A percentile compares a stretch with the other conserved stretches of the same genome.
Conservation (phyloP, 768 basidiomycete species). For the Leccinum aurantiacum region DNA sequence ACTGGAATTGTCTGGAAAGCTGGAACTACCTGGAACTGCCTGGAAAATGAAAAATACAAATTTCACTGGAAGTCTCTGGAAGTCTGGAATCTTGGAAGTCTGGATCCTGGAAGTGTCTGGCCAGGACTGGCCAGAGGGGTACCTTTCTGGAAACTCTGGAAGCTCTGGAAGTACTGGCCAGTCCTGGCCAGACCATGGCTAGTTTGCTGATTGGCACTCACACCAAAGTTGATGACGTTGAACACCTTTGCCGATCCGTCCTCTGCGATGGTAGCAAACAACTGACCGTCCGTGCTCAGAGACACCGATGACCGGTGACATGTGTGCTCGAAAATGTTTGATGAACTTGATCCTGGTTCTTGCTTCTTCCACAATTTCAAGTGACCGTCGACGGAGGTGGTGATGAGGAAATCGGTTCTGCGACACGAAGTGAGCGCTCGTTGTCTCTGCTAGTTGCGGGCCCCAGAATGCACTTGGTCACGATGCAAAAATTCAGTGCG, state of each 20-base stretch:
- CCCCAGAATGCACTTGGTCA: constrained; percentile 70
- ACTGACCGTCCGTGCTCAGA: constrained; percentile 89
- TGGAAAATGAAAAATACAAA: too few relatives aligned
- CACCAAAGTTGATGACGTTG: constrained; percentile 97
- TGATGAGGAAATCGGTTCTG: constrained; percentile 92
- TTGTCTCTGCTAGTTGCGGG: not conserved
- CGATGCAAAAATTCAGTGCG: constrained; percentile 80
- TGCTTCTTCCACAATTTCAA: constrained; percentile 99
- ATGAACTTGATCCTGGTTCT: constrained; percentile 93
- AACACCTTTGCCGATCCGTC: constrained; percentile 94
- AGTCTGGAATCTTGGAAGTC: too few relatives aligned
- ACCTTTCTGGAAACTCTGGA: too few relatives aligned
- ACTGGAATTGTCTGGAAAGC: too few relatives aligned
- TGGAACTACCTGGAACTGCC: too few relatives aligned
- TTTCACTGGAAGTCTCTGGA: too few relatives aligned
- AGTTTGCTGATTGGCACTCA: constrained; percentile 24
- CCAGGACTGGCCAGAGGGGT: too few relatives aligned
- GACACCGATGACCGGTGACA: constrained; percentile 73
- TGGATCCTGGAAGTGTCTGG: too few relatives aligned
- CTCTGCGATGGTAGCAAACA: constrained; percentile 89
- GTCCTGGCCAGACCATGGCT: not conserved
- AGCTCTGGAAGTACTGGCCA: too few relatives aligned
- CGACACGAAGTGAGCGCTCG: constrained; percentile 6
- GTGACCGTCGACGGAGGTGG: constrained; percentile 93
- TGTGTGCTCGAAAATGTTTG: constrained; percentile 94